These are phyloP conservation scores for Argentina anserina DNA, from an alignment of 306 rosid species.

Conservation along the genomic window DNA sequence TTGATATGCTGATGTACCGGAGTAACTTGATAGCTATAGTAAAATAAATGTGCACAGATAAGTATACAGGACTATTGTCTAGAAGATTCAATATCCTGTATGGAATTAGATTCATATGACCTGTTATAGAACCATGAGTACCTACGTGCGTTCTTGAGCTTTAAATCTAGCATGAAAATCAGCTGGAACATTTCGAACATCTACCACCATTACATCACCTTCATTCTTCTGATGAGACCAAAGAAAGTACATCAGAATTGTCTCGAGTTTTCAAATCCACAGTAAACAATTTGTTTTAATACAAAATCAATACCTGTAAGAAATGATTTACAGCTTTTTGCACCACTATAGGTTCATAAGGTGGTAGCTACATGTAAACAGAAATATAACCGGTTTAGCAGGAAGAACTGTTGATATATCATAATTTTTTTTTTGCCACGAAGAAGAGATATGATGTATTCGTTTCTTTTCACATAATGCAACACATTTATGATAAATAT, in stretches of 20 bases:
- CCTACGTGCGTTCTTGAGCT: slow-evolving; percentile 96
- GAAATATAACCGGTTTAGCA: neutral
- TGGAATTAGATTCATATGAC: neutral
- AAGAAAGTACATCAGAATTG: slow-evolving; percentile 27
- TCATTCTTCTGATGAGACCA: slow-evolving; percentile 56
- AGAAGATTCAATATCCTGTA: neutral
- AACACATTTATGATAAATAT: neutral
- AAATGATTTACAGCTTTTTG: slow-evolving; percentile 89
- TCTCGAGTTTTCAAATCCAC: neutral
- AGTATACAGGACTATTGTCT: neutral
- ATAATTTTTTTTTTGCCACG: neutral
- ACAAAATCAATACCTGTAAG: slow-evolving; percentile 60
- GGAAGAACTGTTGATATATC: neutral
- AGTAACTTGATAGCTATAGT: too few species aligned
- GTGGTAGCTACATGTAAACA: slow-evolving; percentile 56
- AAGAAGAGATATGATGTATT: neutral
- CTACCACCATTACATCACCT: slow-evolving; percentile 66
- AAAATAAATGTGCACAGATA: neutral
- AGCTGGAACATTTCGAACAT: slow-evolving; percentile 65
- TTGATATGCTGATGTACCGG: neutral
- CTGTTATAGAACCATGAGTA: slow-evolving; percentile 29
- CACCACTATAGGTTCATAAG: slow-evolving; percentile 86
- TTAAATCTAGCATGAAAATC: slow-evolving; percentile 85
- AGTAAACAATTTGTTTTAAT: neutral
- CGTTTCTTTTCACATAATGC: neutral